phyloP scores from a whole-genome alignment of 768 basidiomycete species.

The Chiua virens region DNA sequence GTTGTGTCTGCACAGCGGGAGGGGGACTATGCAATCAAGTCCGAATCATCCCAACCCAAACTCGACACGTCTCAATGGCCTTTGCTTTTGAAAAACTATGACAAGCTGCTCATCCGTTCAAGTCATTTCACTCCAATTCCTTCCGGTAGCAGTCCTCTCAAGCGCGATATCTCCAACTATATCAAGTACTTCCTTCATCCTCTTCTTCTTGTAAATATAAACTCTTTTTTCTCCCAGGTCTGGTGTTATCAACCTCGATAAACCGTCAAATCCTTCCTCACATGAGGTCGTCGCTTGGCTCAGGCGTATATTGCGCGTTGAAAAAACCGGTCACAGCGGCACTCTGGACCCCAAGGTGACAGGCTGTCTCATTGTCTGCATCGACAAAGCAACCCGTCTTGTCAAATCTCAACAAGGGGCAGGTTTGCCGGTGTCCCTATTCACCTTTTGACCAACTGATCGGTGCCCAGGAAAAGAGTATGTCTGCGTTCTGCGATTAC shows the following conservation, averaged over 20 bases:
- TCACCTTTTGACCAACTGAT: not conserved
- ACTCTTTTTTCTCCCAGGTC: constrained; percentile 53
- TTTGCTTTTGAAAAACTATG: constrained; percentile 96
- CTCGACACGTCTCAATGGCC: constrained; percentile 98
- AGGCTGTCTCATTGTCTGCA: constrained; percentile 97
- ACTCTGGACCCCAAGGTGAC: constrained; percentile 99
- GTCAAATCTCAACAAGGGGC: constrained; percentile 99
- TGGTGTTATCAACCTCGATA: constrained; percentile 98
- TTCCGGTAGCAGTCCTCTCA: constrained; percentile 88
- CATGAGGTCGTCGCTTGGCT: constrained; percentile 99
- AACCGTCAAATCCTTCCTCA: constrained; percentile 97
- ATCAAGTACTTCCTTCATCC: constrained; percentile 63
- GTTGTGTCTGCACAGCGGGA: constrained; percentile 72
- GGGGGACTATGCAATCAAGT: constrained; percentile 81
- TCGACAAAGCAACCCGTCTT: constrained; percentile 95
- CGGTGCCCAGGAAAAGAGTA: constrained; percentile 84
- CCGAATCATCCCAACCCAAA: constrained; percentile 68
- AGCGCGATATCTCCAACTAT: constrained; percentile 89
- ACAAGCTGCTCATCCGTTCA: constrained; percentile 91
- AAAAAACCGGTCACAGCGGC: constrained; percentile 99
- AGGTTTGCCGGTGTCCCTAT: constrained; percentile 49
- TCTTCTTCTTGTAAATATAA: constrained; percentile 1
- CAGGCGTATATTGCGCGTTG: constrained; percentile 91
- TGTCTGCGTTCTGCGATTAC: constrained; percentile 92
- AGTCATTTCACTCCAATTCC: constrained; percentile 99